A percentile compares a stretch with the other conserved stretches of the same genome.
Conservation (phyloP, 768 basidiomycete genomes). For the Jaapia argillacea region DNA sequence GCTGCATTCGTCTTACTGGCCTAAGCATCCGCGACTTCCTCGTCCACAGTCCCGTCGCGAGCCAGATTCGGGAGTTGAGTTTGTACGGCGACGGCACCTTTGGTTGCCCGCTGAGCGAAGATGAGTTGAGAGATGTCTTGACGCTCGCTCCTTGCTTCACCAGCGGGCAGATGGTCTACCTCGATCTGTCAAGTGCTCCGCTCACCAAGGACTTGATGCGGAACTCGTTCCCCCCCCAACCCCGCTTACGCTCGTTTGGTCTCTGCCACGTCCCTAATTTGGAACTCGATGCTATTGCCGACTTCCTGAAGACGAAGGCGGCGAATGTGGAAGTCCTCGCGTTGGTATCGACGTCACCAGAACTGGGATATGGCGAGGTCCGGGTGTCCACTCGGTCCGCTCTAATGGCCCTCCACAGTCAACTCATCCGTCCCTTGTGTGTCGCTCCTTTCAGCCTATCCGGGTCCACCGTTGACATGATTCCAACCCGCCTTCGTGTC, state of each 20-base stretch:
- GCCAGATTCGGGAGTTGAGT: conserved; percentile 63
- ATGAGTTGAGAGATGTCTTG: conserved; percentile 61
- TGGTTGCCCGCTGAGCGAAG: conserved; percentile 54
- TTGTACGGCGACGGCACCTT: conserved; percentile 87
- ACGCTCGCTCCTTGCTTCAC: conserved; percentile 70
- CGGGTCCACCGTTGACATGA: conserved; percentile 22
- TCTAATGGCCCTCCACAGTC: conserved; percentile 65
- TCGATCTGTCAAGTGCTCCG: conserved; percentile 84
- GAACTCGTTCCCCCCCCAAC: conserved; percentile 49
- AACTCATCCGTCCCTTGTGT: conserved; percentile 73
- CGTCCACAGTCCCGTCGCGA: conserved; percentile 52
- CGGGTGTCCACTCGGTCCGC: conserved; percentile 49
- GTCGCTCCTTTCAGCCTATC: conserved; percentile 57
- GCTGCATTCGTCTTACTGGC: conserved; percentile 79
- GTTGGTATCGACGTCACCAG: conserved; percentile 63
- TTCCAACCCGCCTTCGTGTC: conserved; percentile 72
- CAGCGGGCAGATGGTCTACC: conserved; percentile 65
- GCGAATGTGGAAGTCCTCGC: conserved; percentile 81
- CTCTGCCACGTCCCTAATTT: conserved; percentile 78
- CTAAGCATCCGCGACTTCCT: conserved; percentile 70
- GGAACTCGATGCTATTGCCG: conserved; percentile 49
- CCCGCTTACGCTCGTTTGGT: conserved; percentile 76
- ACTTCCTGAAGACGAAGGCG: conserved; percentile 62
- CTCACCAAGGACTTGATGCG: conserved; percentile 46
- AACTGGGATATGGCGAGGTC: conserved; percentile 49